Base-by-base conservation (phyloP, 768 basidiomycete species). In the Lanmaoa pseudosensibilis region DNA sequence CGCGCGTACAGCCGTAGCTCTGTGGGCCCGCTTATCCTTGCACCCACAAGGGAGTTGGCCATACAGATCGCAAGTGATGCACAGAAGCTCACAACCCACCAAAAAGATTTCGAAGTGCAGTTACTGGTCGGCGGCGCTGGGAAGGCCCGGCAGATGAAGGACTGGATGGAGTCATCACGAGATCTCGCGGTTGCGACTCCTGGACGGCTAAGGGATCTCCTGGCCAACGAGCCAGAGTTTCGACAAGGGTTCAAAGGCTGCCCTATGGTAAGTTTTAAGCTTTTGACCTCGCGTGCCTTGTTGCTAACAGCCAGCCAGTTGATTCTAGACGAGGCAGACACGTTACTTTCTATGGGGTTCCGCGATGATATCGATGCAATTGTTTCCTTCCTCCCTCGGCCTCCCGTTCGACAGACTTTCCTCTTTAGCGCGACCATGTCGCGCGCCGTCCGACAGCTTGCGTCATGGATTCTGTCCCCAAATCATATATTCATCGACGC, bases 321-420 rank as follows among this genome's bases (percentile, higher is more conserved):
- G 50, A 80, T 98, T 56, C 77, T 98, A 55, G 97, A 98, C 66
- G 93, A 97, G 69, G 92, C 93, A 12, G 94, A 98, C 66, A 91
- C 88, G 0, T 78, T 96, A 13, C 78, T 98, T 12, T 92, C 94
- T 54, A 89, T 94, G 87, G 94, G 94, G 62, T 97, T 96, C 82
- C 82, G 88, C 5, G 82, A 86, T 23, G 94, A 96, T 64, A 84
- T 98, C 32, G 83, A 90, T 21, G 83, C 80, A 2, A 92, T 96
- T 63, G 72, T 80, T 30, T 66, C 75, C 5, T 80, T 77, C 64
- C 77, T 95, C n/a, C 87, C 88, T 9, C 74, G 75, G 19, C 64
- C 74, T 1, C 82, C 86, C 0, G 68, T 83, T 51, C 85, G 93
- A n/a, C 94, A 95, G 67, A 96, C 94, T 0, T 87, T 96, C 75